Evolutionary conservation across 2,329 filamentous ascomycete species (phyloP).

Genomic region (Paraphaeosphaeria sporulosa): DNA sequence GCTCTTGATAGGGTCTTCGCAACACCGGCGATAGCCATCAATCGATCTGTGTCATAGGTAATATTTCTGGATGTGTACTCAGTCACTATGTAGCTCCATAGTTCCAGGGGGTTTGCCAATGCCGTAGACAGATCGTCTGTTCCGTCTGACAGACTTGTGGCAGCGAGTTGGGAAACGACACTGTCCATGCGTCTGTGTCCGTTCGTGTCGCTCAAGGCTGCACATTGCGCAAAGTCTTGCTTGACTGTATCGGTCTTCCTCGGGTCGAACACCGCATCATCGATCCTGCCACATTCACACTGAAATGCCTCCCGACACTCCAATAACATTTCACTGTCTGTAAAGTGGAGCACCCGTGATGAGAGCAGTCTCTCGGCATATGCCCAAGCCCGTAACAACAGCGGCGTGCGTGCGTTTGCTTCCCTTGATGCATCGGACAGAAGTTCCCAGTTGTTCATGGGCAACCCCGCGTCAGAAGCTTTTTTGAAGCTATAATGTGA

Average conservation of each 20-base stretch:
- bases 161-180: slow-evolving; percentile 39
- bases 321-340: slow-evolving; percentile 45
- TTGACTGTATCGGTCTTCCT: slow-evolving; percentile 45
- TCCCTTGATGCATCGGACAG: slow-evolving; percentile 42
- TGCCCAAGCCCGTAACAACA: slow-evolving; percentile 46
- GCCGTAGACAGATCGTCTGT: slow-evolving; percentile 22
- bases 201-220: slow-evolving; percentile 25
- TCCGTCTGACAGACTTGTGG: slow-evolving; percentile 33
- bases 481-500: slow-evolving; percentile 48
- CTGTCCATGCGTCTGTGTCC: slow-evolving; percentile 32
- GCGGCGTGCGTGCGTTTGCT: slow-evolving; percentile 38
- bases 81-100: slow-evolving; percentile 47
- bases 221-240: slow-evolving; percentile 40
- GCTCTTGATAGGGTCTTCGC: slow-evolving; percentile 36
- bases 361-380: slow-evolving; percentile 43
- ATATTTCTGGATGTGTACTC: slow-evolving; percentile 45
- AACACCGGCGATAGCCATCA: slow-evolving; percentile 42
- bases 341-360: slow-evolving; percentile 43
- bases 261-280: slow-evolving; percentile 39
- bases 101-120: slow-evolving; percentile 41
- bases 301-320: slow-evolving; percentile 48
- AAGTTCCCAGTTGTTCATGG: slow-evolving; percentile 47
- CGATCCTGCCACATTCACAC: slow-evolving; percentile 46
- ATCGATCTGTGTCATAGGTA: slow-evolving; percentile 42
- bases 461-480: slow-evolving; percentile 40